Evolutionary conservation across 495 filamentous ascomycete species (phyloP).

Genomic region (Penicillium cinerascens): DNA sequence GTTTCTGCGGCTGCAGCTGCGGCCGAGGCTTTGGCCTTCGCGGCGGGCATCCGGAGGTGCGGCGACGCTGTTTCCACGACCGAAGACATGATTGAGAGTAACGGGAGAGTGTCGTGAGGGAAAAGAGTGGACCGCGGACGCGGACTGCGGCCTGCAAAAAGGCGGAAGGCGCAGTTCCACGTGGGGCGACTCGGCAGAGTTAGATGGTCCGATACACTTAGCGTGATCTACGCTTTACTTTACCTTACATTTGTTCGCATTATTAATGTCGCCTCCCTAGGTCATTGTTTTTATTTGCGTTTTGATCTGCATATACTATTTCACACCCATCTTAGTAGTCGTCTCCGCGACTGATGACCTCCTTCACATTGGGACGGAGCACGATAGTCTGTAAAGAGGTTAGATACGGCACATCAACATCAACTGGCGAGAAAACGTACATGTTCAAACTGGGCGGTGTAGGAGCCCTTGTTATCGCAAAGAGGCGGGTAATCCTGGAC

Average conservation of each 20-base stretch:
- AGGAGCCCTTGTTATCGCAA: constrained; percentile 89
- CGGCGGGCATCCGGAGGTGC: constrained; percentile 38
- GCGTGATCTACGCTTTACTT: constrained; percentile 8
- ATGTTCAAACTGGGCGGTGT: constrained; percentile 94
- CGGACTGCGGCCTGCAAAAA: constrained; percentile 8
- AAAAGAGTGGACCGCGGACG: constrained; percentile 5
- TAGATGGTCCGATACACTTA: constrained; percentile 20
- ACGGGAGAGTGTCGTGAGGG: constrained; percentile 10
- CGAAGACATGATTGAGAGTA: constrained; percentile 31
- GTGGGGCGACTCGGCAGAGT: constrained; percentile 36
- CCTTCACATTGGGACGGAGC: constrained; percentile 83
- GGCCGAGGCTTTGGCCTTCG: constrained; percentile 28
- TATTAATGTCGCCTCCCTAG: neutral
- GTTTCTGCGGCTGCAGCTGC: constrained; percentile 17
- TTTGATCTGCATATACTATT: neutral
- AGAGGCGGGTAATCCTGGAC: constrained; percentile 89
- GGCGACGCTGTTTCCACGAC: constrained; percentile 33
- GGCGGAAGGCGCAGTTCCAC: constrained; percentile 30
- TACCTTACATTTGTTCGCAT: neutral
- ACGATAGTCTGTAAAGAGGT: constrained; percentile 66
- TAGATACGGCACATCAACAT: constrained; percentile 6
- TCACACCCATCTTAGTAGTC: constrained; percentile 60
- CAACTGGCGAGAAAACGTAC: constrained; percentile 48
- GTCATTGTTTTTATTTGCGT: neutral
- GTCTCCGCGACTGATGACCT: constrained; percentile 87